Evolutionary conservation across 2,329 filamentous ascomycete species (phyloP).

Genomic region (Aspergillus quadricinctus): DNA sequence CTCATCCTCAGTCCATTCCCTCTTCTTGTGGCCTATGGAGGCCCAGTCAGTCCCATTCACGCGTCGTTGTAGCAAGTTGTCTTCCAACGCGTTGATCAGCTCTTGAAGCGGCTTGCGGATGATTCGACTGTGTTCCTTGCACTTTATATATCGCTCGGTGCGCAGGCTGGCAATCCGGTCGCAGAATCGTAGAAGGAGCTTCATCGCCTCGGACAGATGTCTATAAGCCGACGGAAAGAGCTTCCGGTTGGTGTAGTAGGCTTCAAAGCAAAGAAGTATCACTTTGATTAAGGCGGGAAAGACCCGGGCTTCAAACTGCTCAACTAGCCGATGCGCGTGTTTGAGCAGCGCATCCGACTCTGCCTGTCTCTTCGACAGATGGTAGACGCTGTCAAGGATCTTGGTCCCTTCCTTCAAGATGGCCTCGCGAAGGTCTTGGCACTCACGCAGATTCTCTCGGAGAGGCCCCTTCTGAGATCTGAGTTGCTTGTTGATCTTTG

Average conservation of each 20-base stretch:
- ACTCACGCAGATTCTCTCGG: slow-evolving; percentile 1
- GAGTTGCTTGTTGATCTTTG: background rate
- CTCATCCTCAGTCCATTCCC: slow-evolving; percentile 22
- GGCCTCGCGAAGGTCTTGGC: slow-evolving; percentile 8
- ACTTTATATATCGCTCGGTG: slow-evolving; percentile 5
- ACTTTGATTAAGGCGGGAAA: slow-evolving; percentile 16
- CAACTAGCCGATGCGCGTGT: slow-evolving; percentile 9
- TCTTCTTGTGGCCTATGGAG: background rate
- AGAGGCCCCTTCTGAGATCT: background rate
- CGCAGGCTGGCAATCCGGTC: slow-evolving; percentile 11
- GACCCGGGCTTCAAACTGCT: slow-evolving; percentile 16
- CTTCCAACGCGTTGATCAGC: slow-evolving; percentile 11
- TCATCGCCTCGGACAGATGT: slow-evolving; percentile 16
- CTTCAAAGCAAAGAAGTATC: slow-evolving; percentile 15
- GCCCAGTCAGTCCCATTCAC: background rate
- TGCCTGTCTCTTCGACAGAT: background rate
- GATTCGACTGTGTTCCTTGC: slow-evolving; percentile 1
- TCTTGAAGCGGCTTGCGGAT: slow-evolving; percentile 7
- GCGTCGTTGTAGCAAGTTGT: background rate
- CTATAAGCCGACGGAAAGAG: slow-evolving; percentile 12
- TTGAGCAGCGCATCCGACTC: background rate
- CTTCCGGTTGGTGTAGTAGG: slow-evolving; percentile 11
- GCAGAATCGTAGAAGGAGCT: slow-evolving; percentile 11
- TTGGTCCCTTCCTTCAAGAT: slow-evolving; percentile 9
- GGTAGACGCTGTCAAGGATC: slow-evolving; percentile 12